A percentile compares a stretch with the other conserved stretches of the same genome.
phyloP scores from a whole-genome alignment of 179 eudicot species.

The Sideroxylon spinosum region DNA sequence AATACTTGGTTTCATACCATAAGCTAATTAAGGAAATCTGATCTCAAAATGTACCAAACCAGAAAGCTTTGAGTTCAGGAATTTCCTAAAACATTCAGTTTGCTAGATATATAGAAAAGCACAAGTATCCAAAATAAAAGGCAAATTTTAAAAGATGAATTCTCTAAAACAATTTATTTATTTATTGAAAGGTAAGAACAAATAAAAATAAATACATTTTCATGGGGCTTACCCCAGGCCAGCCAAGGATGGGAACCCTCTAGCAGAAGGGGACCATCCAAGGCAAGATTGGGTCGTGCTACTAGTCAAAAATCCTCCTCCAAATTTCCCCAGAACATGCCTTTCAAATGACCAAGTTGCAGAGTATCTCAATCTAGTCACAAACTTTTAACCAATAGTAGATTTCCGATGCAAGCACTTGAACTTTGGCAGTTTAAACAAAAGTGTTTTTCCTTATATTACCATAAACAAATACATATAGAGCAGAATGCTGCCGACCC shows the following conservation, averaged over 20 bases:
- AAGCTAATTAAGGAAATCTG: background rate
- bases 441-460: too few species aligned
- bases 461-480: background rate
- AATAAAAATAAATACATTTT: too few species aligned
- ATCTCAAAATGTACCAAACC: background rate
- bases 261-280: too few species aligned
- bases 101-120: background rate
- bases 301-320: too few species aligned
- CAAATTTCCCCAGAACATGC: background rate
- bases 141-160: background rate
- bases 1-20: too few species aligned
- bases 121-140: too few species aligned
- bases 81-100: background rate
- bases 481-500: background rate
- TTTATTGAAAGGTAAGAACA: too few species aligned
- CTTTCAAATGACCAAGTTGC: background rate
- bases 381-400: background rate
- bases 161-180: too few species aligned
- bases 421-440: background rate
- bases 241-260: too few species aligned
- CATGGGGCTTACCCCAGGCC: too few species aligned
- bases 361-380: background rate
- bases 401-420: background rate
- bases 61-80: background rate
- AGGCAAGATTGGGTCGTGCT: too few species aligned